phyloP scores from a whole-genome alignment of 805 yeast genomes.

The Geotrichum ghanense region DNA sequence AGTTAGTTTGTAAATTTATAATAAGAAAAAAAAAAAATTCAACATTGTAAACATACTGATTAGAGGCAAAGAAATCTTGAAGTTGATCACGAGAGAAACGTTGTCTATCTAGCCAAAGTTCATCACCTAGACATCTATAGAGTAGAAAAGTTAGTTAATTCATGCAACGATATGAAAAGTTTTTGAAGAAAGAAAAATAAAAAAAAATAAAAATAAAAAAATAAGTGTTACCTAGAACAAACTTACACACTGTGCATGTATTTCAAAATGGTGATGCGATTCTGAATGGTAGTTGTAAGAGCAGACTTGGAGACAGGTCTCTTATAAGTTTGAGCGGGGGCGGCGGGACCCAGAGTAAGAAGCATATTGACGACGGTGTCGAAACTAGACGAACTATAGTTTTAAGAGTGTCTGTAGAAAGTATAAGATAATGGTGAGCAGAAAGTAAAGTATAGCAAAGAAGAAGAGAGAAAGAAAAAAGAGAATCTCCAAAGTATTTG shows the following conservation, averaged over 20 bases:
- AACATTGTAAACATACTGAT: background rate
- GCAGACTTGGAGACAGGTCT: background rate
- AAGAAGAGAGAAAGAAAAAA: background rate
- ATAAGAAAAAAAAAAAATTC: background rate
- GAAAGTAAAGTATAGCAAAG: background rate
- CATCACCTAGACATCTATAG: background rate
- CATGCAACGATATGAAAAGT: background rate
- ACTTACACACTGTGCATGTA: background rate
- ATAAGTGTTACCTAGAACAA: too few relatives aligned
- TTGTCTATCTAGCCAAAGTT: background rate
- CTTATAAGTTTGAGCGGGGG: background rate
- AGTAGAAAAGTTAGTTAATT: background rate
- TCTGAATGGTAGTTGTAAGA: background rate
- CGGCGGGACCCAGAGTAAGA: background rate
- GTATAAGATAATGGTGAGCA: too few relatives aligned
- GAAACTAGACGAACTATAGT: too few relatives aligned
- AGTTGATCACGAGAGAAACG: background rate
- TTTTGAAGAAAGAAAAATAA: too few relatives aligned
- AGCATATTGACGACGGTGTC: too few relatives aligned
- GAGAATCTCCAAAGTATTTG: too few relatives aligned
- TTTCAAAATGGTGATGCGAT: background rate
- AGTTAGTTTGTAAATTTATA: too few relatives aligned
- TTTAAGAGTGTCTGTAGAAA: too few relatives aligned
- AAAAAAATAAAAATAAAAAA: too few relatives aligned
- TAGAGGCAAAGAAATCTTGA: background rate